Percentiles rank a stretch among this genome's conserved stretches.
phyloP scores from a whole-genome alignment of 768 basidiomycete genomes.

The Termitomyces heimii region DNA sequence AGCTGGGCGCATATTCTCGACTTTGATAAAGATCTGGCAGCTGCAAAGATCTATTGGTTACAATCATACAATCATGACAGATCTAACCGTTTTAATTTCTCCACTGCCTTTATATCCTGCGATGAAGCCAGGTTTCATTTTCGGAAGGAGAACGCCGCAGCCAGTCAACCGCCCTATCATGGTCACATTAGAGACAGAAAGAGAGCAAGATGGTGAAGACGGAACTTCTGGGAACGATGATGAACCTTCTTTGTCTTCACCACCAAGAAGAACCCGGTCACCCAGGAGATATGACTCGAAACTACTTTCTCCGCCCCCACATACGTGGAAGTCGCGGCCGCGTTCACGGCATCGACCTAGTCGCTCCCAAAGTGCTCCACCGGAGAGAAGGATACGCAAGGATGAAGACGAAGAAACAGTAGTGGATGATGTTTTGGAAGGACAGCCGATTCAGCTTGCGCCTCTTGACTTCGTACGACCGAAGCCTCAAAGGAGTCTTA shows the following conservation, averaged over 20 bases:
- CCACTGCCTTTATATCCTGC: conserved; percentile 37
- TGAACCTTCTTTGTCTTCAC: conserved; percentile 1
- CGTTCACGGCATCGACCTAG: conserved; percentile 32
- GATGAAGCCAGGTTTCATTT: conserved; percentile 24
- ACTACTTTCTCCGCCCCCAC: conserved; percentile 42
- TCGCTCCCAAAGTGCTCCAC: conserved; percentile 44
- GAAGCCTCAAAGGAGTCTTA: conserved; percentile 22
- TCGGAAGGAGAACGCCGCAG: conserved; percentile 21
- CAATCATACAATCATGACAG: conserved; percentile 35
- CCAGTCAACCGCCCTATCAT: conserved; percentile 29
- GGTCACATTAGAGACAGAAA: conserved; percentile 36
- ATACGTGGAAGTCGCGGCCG: conserved; percentile 39
- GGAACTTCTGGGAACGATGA: not conserved
- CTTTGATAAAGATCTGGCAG: not conserved
- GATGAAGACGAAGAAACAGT: not conserved
- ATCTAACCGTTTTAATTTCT: conserved; percentile 47
- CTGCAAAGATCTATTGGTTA: not conserved
- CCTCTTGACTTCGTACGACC: conserved; percentile 11
- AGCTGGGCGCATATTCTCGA: not conserved
- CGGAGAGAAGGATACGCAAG: conserved; percentile 21
- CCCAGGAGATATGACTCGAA: conserved; percentile 23
- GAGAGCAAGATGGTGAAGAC: conserved; percentile 17
- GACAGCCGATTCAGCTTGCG: conserved; percentile 7
- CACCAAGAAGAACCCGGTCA: conserved; percentile 11
- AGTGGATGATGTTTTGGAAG: conserved; percentile 3